These are phyloP conservation scores for Cyberlindnera xishuangbannaensis DNA, from an alignment of 805 yeast species.

Conservation along the genomic window DNA sequence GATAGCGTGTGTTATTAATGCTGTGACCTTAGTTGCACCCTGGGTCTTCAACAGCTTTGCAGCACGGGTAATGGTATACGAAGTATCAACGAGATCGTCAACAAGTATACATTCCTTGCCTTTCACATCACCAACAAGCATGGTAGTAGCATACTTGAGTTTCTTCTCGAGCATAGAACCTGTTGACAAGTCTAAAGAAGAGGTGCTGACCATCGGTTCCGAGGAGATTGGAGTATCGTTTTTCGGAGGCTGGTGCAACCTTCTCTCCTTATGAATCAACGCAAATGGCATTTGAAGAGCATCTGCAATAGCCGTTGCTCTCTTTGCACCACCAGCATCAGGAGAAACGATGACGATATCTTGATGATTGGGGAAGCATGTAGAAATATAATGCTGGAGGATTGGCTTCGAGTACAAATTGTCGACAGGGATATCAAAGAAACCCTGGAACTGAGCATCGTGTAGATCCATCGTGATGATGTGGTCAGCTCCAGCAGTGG, in stretches of 20 bases:
- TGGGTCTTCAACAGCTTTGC: slow-evolving; percentile 88
- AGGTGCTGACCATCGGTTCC: slow-evolving; percentile 4
- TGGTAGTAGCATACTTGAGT: slow-evolving; percentile 65
- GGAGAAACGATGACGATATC: slow-evolving; percentile 94
- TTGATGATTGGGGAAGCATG: slow-evolving; percentile 69
- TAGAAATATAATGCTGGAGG: slow-evolving; percentile 75
- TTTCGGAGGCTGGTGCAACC: slow-evolving; percentile 38
- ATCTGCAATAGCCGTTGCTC: slow-evolving; percentile 94
- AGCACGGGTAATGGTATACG: slow-evolving; percentile 86
- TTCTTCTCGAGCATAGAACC: slow-evolving; percentile 17
- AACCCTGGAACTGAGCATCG: slow-evolving; percentile 97
- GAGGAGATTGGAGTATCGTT: slow-evolving; percentile 18
- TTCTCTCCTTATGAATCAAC: slow-evolving; percentile 87
- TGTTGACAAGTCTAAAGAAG: slow-evolving; percentile 4
- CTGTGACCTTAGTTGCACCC: slow-evolving; percentile 84
- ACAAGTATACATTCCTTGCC: slow-evolving; percentile 83
- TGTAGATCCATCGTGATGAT: slow-evolving; percentile 97
- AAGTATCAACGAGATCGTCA: slow-evolving; percentile 93
- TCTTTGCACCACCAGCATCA: slow-evolving; percentile 98
- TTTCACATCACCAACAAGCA: slow-evolving; percentile 93
- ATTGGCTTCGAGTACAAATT: slow-evolving; percentile 86
- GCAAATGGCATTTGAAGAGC: slow-evolving; percentile 85
- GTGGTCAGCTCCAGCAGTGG: slow-evolving; percentile 94
- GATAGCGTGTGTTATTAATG: slow-evolving; percentile 87
- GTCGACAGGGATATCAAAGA: slow-evolving; percentile 94